phyloP scores from a whole-genome alignment of 176 grass and related monocot species.

The Zizania latifolia region DNA sequence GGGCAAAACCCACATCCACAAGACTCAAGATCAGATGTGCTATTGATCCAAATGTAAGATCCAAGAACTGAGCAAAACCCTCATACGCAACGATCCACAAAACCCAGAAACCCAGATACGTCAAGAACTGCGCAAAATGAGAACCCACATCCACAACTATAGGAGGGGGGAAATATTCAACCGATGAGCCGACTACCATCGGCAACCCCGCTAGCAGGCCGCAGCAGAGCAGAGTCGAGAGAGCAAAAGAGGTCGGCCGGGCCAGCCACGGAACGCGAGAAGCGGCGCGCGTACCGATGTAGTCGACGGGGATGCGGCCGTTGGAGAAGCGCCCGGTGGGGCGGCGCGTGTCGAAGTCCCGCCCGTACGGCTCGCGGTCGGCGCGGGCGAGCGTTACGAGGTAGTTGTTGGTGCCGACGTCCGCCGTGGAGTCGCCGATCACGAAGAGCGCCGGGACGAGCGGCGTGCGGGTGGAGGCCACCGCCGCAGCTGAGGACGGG shows the following conservation, averaged over 20 bases:
- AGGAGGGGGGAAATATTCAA: neutral
- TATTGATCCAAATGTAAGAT: neutral
- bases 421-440: slow-evolving; percentile 72
- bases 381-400: slow-evolving; percentile 66
- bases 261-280: too few species aligned
- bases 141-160: neutral
- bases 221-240: too few species aligned
- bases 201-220: neutral
- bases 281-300: slow-evolving; percentile 29
- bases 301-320: slow-evolving; percentile 74
- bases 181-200: neutral
- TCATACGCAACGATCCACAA: neutral
- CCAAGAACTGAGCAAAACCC: neutral
- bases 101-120: neutral
- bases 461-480: slow-evolving; percentile 21
- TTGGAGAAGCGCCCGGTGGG: slow-evolving; percentile 88
- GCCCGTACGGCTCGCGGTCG: slow-evolving; percentile 56
- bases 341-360: slow-evolving; percentile 67
- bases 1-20: neutral
- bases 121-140: neutral
- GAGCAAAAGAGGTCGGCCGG: neutral
- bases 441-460: slow-evolving; percentile 68
- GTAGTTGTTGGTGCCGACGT: slow-evolving; percentile 88
- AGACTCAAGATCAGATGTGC: neutral
- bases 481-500: neutral